Percentiles rank a stretch among this genome's conserved stretches.
Evolutionary conservation across 345 rosid species (phyloP).

Genomic region (Bruguiera gymnorhiza): DNA sequence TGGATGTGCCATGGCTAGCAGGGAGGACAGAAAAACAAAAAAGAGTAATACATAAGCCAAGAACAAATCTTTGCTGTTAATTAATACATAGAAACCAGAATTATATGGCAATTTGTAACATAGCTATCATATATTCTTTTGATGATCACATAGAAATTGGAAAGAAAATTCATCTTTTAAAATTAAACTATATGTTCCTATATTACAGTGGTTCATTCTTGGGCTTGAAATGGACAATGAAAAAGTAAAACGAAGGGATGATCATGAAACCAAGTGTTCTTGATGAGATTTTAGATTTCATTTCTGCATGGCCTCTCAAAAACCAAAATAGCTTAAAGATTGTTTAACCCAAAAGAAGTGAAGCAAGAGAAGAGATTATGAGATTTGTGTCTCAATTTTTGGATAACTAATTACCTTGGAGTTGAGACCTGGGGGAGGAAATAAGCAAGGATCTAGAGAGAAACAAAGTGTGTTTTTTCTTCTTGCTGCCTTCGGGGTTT

Average conservation of each 20-base stretch:
- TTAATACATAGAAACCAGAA: too few relatives aligned
- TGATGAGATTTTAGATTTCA: background rate
- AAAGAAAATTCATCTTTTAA: background rate
- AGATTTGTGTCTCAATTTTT: conserved; percentile 36
- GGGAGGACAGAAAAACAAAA: background rate
- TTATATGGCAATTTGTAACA: too few relatives aligned
- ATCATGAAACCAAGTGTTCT: background rate
- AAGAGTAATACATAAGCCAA: background rate
- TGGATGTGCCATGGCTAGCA: conserved; percentile 34
- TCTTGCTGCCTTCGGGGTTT: conserved; percentile 1
- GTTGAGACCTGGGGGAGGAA: conserved; percentile 11
- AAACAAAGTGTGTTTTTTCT: background rate
- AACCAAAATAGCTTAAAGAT: background rate
- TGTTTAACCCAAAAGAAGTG: conserved; percentile 36
- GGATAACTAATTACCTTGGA: conserved; percentile 37
- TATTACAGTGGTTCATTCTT: background rate
- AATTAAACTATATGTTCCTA: background rate
- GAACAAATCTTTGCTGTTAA: background rate
- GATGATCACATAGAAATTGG: background rate
- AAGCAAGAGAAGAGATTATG: conserved; percentile 30
- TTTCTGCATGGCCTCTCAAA: background rate
- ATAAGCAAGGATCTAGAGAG: conserved; percentile 12
- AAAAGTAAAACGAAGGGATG: background rate
- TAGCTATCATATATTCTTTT: background rate
- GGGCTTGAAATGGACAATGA: background rate